Conservation (phyloP, 768 basidiomycete genomes). For the Tricholoma bakamatsutake region DNA sequence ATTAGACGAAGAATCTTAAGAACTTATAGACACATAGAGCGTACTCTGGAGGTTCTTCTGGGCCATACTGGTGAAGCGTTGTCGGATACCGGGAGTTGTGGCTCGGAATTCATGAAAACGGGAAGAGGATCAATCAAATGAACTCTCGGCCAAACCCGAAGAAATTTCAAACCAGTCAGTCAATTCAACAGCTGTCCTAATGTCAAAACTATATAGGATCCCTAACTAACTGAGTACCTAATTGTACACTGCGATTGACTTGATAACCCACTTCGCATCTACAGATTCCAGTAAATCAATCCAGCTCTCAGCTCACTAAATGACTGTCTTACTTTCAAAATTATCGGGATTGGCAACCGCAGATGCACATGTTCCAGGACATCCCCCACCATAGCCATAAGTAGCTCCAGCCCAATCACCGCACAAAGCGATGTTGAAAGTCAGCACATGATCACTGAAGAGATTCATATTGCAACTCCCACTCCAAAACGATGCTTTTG, state of each 20-base stretch:
- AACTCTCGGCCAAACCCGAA: constrained; percentile 25
- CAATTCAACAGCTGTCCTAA: neutral
- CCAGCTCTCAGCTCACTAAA: neutral
- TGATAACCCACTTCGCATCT: constrained; percentile 56
- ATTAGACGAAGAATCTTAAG: constrained; percentile 1
- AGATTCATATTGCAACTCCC: constrained; percentile 42
- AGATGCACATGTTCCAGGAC: constrained; percentile 38
- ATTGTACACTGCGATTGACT: constrained; percentile 20
- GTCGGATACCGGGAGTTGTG: constrained; percentile 45
- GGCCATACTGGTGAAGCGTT: constrained; percentile 41
- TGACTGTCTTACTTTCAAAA: constrained; percentile 31
- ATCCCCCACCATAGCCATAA: constrained; percentile 30
- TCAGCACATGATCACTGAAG: constrained; percentile 45
- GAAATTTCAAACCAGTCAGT: neutral
- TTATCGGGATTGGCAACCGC: constrained; percentile 53
- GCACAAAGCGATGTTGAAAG: constrained; percentile 43
- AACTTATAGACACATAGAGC: constrained; percentile 12
- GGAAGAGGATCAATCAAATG: constrained; percentile 25
- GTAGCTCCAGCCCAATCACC: constrained; percentile 40
- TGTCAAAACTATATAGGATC: neutral
- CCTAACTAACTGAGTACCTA: too few species aligned
- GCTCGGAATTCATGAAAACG: constrained; percentile 33
- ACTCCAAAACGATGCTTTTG: constrained; percentile 45
- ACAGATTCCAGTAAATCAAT: neutral
- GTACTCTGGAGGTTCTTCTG: constrained; percentile 46